A percentile compares a stretch with the other conserved stretches of the same genome.
These are phyloP conservation scores for Carallia pectinifolia DNA, from an alignment of 345 rosid genomes.

Conservation along the genomic window DNA sequence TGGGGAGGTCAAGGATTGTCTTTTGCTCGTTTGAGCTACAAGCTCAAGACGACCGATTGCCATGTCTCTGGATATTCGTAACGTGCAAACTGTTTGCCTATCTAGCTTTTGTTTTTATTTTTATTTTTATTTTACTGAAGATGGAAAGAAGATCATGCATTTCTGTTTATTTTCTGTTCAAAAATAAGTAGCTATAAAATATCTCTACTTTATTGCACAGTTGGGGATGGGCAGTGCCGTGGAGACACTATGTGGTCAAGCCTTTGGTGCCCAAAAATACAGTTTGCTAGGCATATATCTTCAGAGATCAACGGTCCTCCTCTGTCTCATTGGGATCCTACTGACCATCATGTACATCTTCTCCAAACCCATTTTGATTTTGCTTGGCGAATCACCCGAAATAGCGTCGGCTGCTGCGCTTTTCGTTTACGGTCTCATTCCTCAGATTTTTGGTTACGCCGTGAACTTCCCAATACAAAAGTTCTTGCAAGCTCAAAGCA, in stretches of 20 bases:
- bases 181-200: not conserved
- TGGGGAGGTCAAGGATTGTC: too few species aligned
- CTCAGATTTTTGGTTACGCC: not conserved
- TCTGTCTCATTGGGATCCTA: not conserved
- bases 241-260: not conserved
- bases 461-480: not conserved
- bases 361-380: not conserved
- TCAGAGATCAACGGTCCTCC: slow-evolving; percentile 1
- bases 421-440: not conserved
- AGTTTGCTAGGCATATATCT: slow-evolving; percentile 3
- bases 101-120: too few species aligned
- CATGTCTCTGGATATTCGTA: too few species aligned
- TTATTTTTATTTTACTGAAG: too few species aligned
- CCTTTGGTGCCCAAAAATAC: not conserved
- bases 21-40: too few species aligned
- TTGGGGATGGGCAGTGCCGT: not conserved
- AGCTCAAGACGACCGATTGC: too few species aligned
- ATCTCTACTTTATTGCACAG: not conserved
- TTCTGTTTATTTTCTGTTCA: too few species aligned
- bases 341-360: not conserved
- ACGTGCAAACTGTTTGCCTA: too few species aligned
- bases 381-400: not conserved
- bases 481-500: slow-evolving; percentile 2
- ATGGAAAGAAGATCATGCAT: too few species aligned
- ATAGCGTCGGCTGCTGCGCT: not conserved